A percentile compares a stretch with the other conserved stretches of the same genome.
Conservation (phyloP, 345 rosid genomes). For the Eucalyptus polyanthemos region DNA sequence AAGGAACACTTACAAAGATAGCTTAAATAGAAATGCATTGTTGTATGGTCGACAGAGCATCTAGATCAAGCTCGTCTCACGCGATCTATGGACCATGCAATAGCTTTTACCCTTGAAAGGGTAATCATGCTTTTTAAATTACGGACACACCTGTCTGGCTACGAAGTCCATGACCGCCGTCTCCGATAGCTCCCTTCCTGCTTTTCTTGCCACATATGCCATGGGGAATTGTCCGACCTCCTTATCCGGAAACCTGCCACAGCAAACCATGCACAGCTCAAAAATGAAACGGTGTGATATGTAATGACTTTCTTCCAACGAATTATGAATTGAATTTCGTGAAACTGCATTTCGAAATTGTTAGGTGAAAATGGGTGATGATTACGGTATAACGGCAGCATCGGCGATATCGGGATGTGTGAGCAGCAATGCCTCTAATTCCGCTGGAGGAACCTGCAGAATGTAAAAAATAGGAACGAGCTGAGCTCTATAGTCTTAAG, state of each 20-base stretch:
- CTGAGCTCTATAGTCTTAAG: neutral
- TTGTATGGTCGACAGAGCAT: neutral
- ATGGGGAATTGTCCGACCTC: constrained; percentile 82
- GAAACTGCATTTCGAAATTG: neutral
- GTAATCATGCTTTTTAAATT: neutral
- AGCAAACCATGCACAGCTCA: neutral
- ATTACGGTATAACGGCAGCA: constrained; percentile 87
- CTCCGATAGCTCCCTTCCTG: constrained; percentile 37
- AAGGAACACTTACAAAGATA: neutral
- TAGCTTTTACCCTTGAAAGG: neutral
- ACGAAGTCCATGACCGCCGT: constrained; percentile 51
- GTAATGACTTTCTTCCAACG: neutral
- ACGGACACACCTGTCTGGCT: constrained; percentile 33
- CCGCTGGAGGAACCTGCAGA: constrained; percentile 83
- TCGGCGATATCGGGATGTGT: constrained; percentile 60
- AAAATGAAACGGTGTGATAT: neutral
- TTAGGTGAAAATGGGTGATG: neutral
- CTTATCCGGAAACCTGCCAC: constrained; percentile 61
- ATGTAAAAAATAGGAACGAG: neutral
- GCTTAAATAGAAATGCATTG: neutral
- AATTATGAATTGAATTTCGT: neutral
- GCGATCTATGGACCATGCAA: neutral
- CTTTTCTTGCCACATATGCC: constrained; percentile 68
- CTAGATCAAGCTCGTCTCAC: neutral
- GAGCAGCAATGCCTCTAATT: constrained; percentile 73